phyloP scores from a whole-genome alignment of 371 early-diverging fungal species.

The Actinomortierella ambigua region DNA sequence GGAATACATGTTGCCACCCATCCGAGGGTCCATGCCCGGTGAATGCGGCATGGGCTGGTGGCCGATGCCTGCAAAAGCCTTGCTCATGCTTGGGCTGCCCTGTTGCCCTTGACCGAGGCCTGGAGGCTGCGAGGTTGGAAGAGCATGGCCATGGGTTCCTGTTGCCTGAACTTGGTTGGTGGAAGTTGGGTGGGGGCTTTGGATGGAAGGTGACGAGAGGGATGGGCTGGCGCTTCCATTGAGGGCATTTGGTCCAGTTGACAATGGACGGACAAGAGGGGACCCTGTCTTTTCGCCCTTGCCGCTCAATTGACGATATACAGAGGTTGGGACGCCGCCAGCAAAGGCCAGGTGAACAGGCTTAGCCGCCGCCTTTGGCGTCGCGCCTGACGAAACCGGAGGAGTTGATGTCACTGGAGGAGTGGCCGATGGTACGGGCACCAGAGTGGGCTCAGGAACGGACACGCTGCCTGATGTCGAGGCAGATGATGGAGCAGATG shows the following conservation, averaged over 20 bases:
- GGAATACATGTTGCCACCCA: conserved; percentile 28
- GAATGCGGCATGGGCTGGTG: conserved; percentile 23
- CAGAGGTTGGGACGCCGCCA: conserved; percentile 69
- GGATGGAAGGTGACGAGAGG: conserved; percentile 22
- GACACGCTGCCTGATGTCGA: conserved; percentile 1
- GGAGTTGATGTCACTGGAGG: background rate
- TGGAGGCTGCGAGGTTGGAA: conserved; percentile 1
- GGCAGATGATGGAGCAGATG: conserved; percentile 4
- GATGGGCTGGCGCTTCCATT: conserved; percentile 32
- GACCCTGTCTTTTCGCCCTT: conserved; percentile 41
- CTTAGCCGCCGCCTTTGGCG: conserved; percentile 27
- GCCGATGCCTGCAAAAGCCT: conserved; percentile 5
- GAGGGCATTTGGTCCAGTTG: conserved; percentile 17
- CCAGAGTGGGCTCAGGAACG: conserved; percentile 15
- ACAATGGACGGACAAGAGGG: conserved; percentile 36
- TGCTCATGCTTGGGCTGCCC: conserved; percentile 21
- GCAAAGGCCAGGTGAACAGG: conserved; percentile 55
- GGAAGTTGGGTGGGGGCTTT: conserved; percentile 21
- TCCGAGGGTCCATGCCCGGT: conserved; percentile 35
- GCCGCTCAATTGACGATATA: conserved; percentile 68
- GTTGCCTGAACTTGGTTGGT: conserved; percentile 6
- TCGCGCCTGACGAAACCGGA: conserved; percentile 15
- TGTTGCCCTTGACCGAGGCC: conserved; percentile 9
- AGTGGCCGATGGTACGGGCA: background rate
- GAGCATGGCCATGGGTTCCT: conserved; percentile 3